Conservation (phyloP, 108 stramenopile species). For the Cyclotella baltica region DNA sequence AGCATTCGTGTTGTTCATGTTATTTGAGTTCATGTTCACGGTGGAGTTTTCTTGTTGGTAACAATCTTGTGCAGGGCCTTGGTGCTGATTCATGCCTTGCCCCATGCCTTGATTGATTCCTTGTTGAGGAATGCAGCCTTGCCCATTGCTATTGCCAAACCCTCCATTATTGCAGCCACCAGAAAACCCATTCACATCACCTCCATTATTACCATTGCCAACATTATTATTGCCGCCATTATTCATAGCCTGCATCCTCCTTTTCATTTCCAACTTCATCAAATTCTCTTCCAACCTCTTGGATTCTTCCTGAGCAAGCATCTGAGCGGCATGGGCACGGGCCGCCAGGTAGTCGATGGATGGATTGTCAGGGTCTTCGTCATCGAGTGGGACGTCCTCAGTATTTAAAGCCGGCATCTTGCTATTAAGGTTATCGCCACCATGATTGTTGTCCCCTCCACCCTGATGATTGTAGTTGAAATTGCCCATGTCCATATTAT, state of each 20-base stretch:
- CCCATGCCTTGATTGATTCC: not conserved
- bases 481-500: constrained; percentile 3
- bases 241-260: constrained; percentile 17
- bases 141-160: not conserved
- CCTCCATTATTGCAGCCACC: too few species aligned
- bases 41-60: not conserved
- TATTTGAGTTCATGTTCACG: not conserved
- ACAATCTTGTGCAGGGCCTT: not conserved
- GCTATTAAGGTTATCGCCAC: not conserved
- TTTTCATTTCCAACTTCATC: constrained; percentile 36
- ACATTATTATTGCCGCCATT: not conserved
- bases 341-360: constrained; percentile 46
- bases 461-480: constrained; percentile 1
- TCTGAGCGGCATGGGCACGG: constrained; percentile 41
- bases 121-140: not conserved
- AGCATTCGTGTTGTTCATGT: not conserved
- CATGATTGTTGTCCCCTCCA: not conserved
- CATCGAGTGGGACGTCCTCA: constrained; percentile 11
- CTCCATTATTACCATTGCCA: not conserved
- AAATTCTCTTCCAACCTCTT: constrained; percentile 37
- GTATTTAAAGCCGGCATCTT: not conserved
- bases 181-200: not conserved
- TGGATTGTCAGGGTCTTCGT: constrained; percentile 1
- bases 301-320: constrained; percentile 40
- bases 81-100: not conserved